phyloP scores from a whole-genome alignment of 2,329 filamentous ascomycete species.

The Atkinsonella hypoxylon region DNA sequence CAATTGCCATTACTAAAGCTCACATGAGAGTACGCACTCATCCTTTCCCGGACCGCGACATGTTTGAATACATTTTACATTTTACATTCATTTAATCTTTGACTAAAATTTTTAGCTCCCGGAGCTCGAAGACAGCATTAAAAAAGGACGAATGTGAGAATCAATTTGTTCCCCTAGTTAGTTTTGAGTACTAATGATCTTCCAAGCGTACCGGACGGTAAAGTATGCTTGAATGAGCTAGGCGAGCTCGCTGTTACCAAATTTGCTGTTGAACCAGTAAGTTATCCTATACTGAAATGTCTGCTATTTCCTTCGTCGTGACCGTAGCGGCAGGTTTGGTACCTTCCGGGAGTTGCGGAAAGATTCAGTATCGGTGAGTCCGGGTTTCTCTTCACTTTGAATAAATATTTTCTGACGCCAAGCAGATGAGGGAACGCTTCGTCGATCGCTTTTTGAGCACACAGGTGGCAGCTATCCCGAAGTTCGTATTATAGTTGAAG shows the following conservation, averaged over 20 bases:
- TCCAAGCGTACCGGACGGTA: slow-evolving; percentile 59
- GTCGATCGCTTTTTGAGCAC: slow-evolving; percentile 83
- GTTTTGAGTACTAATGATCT: background rate
- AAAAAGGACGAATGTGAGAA: slow-evolving; percentile 56
- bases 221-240: slow-evolving; percentile 73
- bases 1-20: slow-evolving; percentile 82
- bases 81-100: background rate
- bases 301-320: background rate
- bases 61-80: background rate
- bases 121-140: slow-evolving; percentile 82
- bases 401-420: slow-evolving; percentile 14
- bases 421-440: slow-evolving; percentile 70
- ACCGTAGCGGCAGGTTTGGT: slow-evolving; percentile 46
- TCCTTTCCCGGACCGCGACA: background rate
- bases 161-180: background rate
- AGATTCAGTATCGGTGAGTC: slow-evolving; percentile 73
- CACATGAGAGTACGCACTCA: slow-evolving; percentile 62
- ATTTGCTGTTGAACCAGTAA: slow-evolving; percentile 86
- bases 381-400: background rate
- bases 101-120: slow-evolving; percentile 43
- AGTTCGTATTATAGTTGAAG: slow-evolving; percentile 1
- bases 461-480: slow-evolving; percentile 95
- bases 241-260: slow-evolving; percentile 93
- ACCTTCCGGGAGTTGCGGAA: slow-evolving; percentile 76
- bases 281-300: slow-evolving; percentile 15